Evolutionary conservation across 306 rosid species (phyloP), one percentile per base, ranked within the genome.

Genomic region (Boehmeria nivea): DNA sequence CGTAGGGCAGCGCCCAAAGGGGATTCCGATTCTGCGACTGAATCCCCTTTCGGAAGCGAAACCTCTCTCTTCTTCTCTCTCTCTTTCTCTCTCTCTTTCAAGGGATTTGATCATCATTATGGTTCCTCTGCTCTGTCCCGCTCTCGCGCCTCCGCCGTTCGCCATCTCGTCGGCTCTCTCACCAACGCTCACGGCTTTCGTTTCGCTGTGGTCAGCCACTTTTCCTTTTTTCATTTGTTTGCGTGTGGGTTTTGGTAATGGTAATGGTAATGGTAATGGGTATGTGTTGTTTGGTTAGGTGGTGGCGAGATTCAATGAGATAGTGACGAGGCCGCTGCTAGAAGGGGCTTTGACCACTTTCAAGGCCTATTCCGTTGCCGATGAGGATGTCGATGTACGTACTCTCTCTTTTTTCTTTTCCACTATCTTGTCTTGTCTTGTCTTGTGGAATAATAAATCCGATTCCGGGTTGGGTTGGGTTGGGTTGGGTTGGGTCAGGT

Each of bases 251-350:
- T 31, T 31, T 31, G 5, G 9, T 1, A 1, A 6, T 6, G 2
- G 2, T 6, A 31, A 31, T 31, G 36, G 5, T 4, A 4, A 4
- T 31, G 9, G 36, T 31, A 31, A n/a, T n/a, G n/a, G n/a, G n/a
- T n/a, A n/a, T n/a, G 36, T 31, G 36, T 31, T 10, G 2, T 31
- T 31, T 31, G 4, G 45, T 12, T n/a, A 90, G 99, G 99, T 87
- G 67, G 95, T 87, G 38, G 93, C 96, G 2, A 84, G 96, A 64
- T 91, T 91, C 71, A 91, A 87, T 74, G 99, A 91, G 78, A 82
- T 87, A 2, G 43, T 91, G 51, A 91, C 96, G 25, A 91, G 70
- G 72, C 87, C 49, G 21, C 88, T 87, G 60, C 67, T 91, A 43
- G 96, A 91, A 70, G 99, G 99, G 51, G 99, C 99, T 52, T 77